These are phyloP conservation scores for Termitomyces sp. DNA, from an alignment of 768 basidiomycete species.

Conservation along the genomic window DNA sequence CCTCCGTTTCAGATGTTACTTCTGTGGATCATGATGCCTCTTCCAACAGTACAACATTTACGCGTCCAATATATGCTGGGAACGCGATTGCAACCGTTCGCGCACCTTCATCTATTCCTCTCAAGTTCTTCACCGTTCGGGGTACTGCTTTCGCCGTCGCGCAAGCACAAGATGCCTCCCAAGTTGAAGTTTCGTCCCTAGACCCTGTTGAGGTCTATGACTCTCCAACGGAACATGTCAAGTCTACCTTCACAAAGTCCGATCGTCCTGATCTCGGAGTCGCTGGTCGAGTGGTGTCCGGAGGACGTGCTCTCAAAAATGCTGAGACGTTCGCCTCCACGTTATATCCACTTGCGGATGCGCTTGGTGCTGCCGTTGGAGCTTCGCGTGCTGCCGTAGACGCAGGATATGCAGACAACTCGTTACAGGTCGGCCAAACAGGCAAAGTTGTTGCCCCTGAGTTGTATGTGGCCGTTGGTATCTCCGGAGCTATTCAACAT, in stretches of 20 bases:
- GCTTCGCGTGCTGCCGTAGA: constrained; percentile 99
- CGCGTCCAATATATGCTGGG: constrained; percentile 95
- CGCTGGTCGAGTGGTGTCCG: constrained; percentile 87
- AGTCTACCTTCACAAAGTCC: constrained; percentile 78
- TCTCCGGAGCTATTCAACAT: constrained; percentile 98
- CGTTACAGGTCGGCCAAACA: constrained; percentile 97
- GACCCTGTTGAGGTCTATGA: constrained; percentile 60
- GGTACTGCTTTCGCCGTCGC: constrained; percentile 84
- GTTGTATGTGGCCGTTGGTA: constrained; percentile 93
- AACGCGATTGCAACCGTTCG: constrained; percentile 94
- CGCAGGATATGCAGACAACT: constrained; percentile 97
- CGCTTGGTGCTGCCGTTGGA: constrained; percentile 90
- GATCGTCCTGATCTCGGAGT: constrained; percentile 89
- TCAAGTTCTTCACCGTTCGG: constrained; percentile 95
- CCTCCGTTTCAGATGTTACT: constrained; percentile 88
- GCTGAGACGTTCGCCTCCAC: constrained; percentile 87
- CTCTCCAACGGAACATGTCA: constrained; percentile 57
- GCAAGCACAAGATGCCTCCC: constrained; percentile 39
- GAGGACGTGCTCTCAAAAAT: constrained; percentile 92
- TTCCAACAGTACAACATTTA: constrained; percentile 77
- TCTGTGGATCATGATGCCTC: constrained; percentile 69
- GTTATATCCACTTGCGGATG: constrained; percentile 89
- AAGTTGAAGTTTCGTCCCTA: constrained; percentile 56
- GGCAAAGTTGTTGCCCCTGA: constrained; percentile 98
- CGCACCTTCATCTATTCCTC: constrained; percentile 63